Conservation (phyloP, 2,329 filamentous ascomycete species). For the Epichloe scottii region DNA sequence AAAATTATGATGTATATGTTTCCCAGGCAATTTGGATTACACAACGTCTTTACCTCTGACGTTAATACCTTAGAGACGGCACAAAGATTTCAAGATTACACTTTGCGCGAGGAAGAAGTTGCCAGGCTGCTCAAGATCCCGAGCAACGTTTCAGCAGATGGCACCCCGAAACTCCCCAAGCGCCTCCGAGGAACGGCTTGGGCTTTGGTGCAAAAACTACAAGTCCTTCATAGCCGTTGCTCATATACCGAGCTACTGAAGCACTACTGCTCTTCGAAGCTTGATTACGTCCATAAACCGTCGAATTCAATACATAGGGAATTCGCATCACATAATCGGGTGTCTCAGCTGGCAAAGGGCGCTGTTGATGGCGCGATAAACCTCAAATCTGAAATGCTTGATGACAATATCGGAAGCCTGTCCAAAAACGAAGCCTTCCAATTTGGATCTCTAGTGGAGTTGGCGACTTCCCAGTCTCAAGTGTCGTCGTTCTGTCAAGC, state of each 20-base stretch:
- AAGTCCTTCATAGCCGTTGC: constrained; percentile 59
- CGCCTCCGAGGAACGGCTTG: constrained; percentile 52
- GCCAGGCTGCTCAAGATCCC: constrained; percentile 12
- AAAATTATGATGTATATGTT: constrained; percentile 89
- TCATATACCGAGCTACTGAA: constrained; percentile 67
- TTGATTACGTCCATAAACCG: constrained; percentile 12
- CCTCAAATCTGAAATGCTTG: not conserved
- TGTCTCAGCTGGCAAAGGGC: not conserved
- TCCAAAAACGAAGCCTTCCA: not conserved
- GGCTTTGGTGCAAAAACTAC: constrained; percentile 53
- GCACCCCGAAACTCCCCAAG: constrained; percentile 39
- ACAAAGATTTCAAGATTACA: constrained; percentile 75
- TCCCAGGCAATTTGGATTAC: constrained; percentile 75
- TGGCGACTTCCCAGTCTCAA: constrained; percentile 52
- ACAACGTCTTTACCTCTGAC: constrained; percentile 77
- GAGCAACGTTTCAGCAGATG: constrained; percentile 7
- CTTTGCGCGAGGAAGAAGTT: constrained; percentile 74
- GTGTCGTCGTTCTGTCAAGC: constrained; percentile 84
- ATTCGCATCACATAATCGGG: not conserved
- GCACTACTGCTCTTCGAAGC: constrained; percentile 59
- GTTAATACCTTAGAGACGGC: constrained; percentile 53
- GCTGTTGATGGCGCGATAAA: not conserved
- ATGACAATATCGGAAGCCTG: not conserved
- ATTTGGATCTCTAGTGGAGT: constrained; percentile 42
- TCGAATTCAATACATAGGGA: not conserved